Conservation (phyloP, 2,329 filamentous ascomycete genomes). For the Hypomyces rosellus region DNA sequence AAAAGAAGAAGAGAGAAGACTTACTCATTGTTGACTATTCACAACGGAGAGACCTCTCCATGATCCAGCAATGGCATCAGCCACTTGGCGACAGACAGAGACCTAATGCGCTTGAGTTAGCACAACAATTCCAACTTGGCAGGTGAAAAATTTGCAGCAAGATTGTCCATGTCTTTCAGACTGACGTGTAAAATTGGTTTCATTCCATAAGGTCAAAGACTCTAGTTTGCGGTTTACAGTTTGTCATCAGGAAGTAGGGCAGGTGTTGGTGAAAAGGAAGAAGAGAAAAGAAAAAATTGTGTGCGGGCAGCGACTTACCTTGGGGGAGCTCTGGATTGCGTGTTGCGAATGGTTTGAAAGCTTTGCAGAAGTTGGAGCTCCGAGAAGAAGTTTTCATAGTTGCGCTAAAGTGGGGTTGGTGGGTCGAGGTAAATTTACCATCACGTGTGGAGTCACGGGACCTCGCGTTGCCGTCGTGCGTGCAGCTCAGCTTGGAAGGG, state of each 20-base stretch:
- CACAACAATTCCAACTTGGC: constrained; percentile 12
- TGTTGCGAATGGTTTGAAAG: constrained; percentile 8
- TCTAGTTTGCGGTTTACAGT: constrained; percentile 85
- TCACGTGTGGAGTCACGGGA: constrained; percentile 26
- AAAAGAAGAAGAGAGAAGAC: constrained; percentile 13
- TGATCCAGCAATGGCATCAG: background rate
- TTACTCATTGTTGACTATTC: constrained; percentile 20
- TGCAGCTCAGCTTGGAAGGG: background rate
- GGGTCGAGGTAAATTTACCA: constrained; percentile 7
- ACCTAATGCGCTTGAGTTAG: constrained; percentile 18
- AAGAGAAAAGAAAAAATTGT: constrained; percentile 12
- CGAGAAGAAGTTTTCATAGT: constrained; percentile 6
- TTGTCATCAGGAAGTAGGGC: constrained; percentile 65
- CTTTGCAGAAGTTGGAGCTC: constrained; percentile 6
- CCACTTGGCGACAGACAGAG: constrained; percentile 12
- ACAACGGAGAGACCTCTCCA: background rate
- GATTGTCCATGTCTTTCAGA: constrained; percentile 54
- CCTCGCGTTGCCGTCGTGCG: constrained; percentile 24
- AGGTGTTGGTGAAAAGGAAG: constrained; percentile 1
- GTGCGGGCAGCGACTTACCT: constrained; percentile 2
- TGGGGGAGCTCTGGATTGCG: background rate
- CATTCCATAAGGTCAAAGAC: constrained; percentile 88
- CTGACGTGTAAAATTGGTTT: constrained; percentile 91
- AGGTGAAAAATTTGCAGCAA: constrained; percentile 12
- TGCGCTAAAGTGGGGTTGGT: constrained; percentile 18